Evolutionary conservation across 2,329 filamentous ascomycete species (phyloP), one percentile per base, ranked within the genome.

Genomic region (Fusarium secorum): DNA sequence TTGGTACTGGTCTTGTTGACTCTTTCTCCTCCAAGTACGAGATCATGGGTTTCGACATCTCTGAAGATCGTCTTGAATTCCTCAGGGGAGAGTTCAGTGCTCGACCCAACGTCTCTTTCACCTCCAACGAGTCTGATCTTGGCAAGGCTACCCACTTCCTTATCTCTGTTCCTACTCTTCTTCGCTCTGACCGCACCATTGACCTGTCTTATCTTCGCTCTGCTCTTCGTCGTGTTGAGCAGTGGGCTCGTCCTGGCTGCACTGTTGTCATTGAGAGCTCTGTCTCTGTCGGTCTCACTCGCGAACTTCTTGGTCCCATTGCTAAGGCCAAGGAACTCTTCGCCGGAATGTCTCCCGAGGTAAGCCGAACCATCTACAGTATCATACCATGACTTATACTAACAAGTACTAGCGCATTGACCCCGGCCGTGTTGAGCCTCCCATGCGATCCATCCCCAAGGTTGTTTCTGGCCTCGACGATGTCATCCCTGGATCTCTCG

Each of bases 261-360:
- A 83, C 82, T 4, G 80, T 87, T 15, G 83, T 87, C 32, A 82
- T 87, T 36, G 86, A 88, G 73, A 85, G 83, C 61, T 85, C 83
- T 5, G 85, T 87, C 20, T 82, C 85, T 17, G 83, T 87, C 18
- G 86, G 85, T n/a, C 85, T 85, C 81, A 88, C 86, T 1, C 79
- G 86, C n/a, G 63, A 81, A 22, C 79, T 88, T 2, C 81, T 87
- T 14, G 83, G 81, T 0, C 83, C 83, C 4, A 74, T 87, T 48
- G 83, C 82, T 5, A 64, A 78, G 28, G 67, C 75, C 15, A 79
- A 76, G n/a, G 79, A 82, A 11, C 81, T 86, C 53, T 81, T 80
- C 38, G 82, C 79, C 5, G 84, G 84, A 44, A 86, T 86, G 84
- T 85, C 84, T 5, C 84, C 84, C 3, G 84, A 75, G 65, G 74